Evolutionary conservation across 306 rosid genomes (phyloP).

Genomic region (Castanopsis chinensis): DNA sequence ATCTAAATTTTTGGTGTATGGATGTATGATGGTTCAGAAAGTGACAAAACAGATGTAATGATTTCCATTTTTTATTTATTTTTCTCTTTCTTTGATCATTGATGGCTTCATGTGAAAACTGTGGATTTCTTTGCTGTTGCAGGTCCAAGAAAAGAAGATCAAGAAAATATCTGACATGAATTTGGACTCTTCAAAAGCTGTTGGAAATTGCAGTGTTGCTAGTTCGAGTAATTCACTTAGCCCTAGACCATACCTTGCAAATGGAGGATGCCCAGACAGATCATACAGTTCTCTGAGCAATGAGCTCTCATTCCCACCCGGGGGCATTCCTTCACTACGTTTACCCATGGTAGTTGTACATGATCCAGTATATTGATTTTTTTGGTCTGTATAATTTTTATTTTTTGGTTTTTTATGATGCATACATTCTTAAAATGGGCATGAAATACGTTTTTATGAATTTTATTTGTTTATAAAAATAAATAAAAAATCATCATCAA

Average conservation of each 20-base stretch:
- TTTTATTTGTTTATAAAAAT: too few species aligned
- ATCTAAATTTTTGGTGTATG: neutral
- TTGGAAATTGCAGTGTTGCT: conserved; percentile 74
- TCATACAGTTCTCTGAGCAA: conserved; percentile 47
- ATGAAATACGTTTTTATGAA: neutral
- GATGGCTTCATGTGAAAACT: conserved; percentile 14
- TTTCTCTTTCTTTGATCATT: conserved; percentile 9
- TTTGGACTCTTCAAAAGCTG: conserved; percentile 67
- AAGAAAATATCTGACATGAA: conserved; percentile 91
- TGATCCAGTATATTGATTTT: conserved; percentile 14
- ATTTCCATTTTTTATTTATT: conserved; percentile 4
- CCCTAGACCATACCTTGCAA: conserved; percentile 62
- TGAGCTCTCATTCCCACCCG: conserved; percentile 72
- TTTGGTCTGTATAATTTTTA: neutral
- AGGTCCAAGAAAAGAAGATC: conserved; percentile 99
- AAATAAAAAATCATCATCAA: too few species aligned
- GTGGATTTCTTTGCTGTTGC: conserved; percentile 25
- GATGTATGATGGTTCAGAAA: neutral
- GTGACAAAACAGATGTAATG: neutral
- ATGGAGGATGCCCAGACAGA: conserved; percentile 75
- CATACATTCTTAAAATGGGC: neutral
- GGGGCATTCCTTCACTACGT: conserved; percentile 72
- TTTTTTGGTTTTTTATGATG: neutral
- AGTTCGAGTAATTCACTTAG: conserved; percentile 78
- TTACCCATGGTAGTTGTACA: conserved; percentile 83